Conservation (phyloP, 441 rosid genomes). For the Breynia disticha region DNA sequence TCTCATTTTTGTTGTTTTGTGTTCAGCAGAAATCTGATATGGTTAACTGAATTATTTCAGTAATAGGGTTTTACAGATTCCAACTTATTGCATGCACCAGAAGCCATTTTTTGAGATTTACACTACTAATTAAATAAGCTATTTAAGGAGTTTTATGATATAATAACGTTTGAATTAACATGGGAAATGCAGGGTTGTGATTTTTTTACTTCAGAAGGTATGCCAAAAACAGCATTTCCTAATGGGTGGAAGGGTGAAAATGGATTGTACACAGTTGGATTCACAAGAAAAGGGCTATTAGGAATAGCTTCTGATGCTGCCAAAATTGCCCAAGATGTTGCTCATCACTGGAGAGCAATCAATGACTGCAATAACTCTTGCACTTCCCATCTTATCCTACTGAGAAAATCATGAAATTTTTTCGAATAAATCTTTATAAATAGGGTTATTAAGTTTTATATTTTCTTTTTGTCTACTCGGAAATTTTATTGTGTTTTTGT, state of each 20-base stretch:
- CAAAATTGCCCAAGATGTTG: slow-evolving; percentile 55
- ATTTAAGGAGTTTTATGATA: not conserved
- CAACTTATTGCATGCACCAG: too few species aligned
- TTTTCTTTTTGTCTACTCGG: not conserved
- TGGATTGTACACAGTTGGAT: slow-evolving; percentile 83
- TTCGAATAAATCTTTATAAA: not conserved
- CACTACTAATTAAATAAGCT: too few species aligned
- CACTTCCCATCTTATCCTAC: slow-evolving; percentile 37
- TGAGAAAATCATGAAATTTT: slow-evolving; percentile 12
- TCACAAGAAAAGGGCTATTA: slow-evolving; percentile 67
- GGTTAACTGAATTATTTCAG: too few species aligned
- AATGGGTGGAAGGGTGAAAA: slow-evolving; percentile 78
- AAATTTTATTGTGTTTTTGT: slow-evolving; percentile 1
- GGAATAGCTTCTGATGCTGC: slow-evolving; percentile 79
- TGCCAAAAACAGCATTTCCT: slow-evolving; percentile 82
- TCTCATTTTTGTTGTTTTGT: too few species aligned
- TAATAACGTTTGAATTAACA: not conserved
- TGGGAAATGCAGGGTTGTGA: slow-evolving; percentile 39
- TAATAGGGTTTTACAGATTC: too few species aligned
- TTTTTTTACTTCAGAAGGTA: slow-evolving; percentile 69
- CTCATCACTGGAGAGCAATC: slow-evolving; percentile 38
- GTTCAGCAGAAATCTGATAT: too few species aligned
- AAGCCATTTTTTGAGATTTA: too few species aligned
- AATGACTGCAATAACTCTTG: slow-evolving; percentile 14
- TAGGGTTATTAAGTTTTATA: slow-evolving; percentile 2